Conservation (phyloP, 805 yeast genomes). For the Pichia heedii region DNA sequence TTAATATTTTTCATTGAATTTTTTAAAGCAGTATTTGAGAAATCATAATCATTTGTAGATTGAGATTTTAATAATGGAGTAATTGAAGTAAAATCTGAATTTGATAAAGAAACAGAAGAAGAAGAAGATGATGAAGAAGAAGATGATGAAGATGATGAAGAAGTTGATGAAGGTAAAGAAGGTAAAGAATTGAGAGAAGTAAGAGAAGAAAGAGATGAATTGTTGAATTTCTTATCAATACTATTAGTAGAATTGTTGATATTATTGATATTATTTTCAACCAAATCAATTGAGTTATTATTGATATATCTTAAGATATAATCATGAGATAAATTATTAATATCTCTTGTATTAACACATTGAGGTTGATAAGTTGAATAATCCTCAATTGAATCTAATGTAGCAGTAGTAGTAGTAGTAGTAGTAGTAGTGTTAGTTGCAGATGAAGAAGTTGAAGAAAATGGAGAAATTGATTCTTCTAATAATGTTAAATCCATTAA, state of each 20-base stretch:
- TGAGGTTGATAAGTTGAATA: too few species aligned
- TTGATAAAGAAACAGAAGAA: neutral
- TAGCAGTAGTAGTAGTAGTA: neutral
- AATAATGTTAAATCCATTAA: too few species aligned
- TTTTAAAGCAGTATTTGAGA: neutral
- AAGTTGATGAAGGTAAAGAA: too few species aligned
- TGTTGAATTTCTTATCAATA: too few species aligned
- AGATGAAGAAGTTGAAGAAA: neutral
- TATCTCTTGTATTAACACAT: neutral
- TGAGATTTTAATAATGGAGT: conserved; percentile 6
- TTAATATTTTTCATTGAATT: neutral
- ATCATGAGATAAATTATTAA: neutral
- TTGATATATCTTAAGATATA: neutral
- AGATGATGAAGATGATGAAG: too few species aligned
- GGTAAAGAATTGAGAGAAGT: too few species aligned
- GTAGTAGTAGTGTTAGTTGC: neutral
- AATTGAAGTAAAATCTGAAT: too few species aligned
- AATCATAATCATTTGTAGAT: neutral
- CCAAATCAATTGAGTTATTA: too few species aligned
- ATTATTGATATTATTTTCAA: too few species aligned
- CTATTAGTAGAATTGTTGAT: too few species aligned
- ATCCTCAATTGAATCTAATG: too few species aligned
- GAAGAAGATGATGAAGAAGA: neutral
- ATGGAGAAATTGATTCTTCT: neutral
- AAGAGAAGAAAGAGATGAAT: too few species aligned